Base-by-base conservation (phyloP, 2,329 filamentous ascomycete species). In the Aureobasidium sp. region DNA sequence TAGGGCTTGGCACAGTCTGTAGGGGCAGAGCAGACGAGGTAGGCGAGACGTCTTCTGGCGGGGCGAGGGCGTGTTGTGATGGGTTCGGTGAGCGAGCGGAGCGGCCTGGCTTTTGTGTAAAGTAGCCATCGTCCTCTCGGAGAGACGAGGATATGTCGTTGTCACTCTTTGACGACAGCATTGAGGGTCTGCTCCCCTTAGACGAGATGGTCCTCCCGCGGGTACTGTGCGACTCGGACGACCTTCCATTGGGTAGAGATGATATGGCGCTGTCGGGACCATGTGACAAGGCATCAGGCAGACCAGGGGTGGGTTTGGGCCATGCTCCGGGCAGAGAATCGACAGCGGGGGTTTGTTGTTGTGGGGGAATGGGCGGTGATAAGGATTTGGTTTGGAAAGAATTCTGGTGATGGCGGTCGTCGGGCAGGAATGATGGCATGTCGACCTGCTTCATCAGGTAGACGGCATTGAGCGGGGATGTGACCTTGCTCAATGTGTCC, bases 231-330 rank as follows among this genome's bases (percentile, higher is more conserved):
- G 54, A 59, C 44, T 72, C 70, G 63, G 73, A 76, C 62, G 78
- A 76, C 67, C 77, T 79, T 66, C 81, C 83, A 70, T 86, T 85
- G 67, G 81, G 79, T 69, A 84, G 69, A 41, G 83, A 80, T 72
- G 78, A 82, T 75, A 86, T 39, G n/a, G 48, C 82, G 74, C 81
- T 47, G 27, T 62, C 61, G 29, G 47, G 68, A 62, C 72, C 73
- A 66, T 74, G 76, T 65, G 70, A 67, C 44, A 53, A 25, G 29
- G 49, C 62, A 30, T 57, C 61, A 27, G 68, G 66, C n/a, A 67
- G 65, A 47, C 62, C 62, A 29, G 61, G 21, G 1, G 44, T 51
- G 14, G 51, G 21, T 29, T 59, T 62, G 47, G 69, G 67, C 67
- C 69, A 71, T 49, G 63, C 68, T 61, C 68, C 69, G 44, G 67